A percentile compares a stretch with the other conserved stretches of the same genome.
Evolutionary conservation across 768 basidiomycete genomes (phyloP).

Genomic region (Tulasnella sp.): DNA sequence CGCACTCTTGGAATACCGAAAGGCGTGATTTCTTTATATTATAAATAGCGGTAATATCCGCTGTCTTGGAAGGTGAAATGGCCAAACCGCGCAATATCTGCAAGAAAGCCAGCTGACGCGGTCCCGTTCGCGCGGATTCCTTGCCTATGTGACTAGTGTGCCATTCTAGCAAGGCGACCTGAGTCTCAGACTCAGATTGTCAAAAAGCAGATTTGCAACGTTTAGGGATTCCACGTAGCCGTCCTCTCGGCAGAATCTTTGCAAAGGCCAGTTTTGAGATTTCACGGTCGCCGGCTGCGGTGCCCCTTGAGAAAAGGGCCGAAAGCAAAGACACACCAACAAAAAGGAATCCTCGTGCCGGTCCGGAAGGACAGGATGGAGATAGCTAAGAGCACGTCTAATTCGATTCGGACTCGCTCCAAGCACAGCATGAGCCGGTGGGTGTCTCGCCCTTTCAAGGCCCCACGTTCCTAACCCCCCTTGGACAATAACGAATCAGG

Average conservation of each 20-base stretch:
- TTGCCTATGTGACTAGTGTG: neutral
- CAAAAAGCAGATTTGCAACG: neutral
- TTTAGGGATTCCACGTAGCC: neutral
- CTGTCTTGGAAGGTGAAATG: neutral
- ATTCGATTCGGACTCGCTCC: neutral
- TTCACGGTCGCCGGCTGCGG: neutral
- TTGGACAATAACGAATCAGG: neutral
- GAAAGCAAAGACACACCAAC: neutral
- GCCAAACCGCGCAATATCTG: neutral
- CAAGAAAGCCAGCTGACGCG: neutral
- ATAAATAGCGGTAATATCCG: neutral
- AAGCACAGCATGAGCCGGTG: conserved; percentile 7
- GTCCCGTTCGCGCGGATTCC: neutral
- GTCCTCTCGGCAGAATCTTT: neutral
- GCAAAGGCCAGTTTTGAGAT: neutral
- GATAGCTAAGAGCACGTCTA: neutral
- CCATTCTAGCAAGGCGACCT: neutral
- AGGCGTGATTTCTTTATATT: neutral
- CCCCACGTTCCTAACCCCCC: conserved; percentile 7
- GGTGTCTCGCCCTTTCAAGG: neutral
- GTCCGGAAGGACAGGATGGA: neutral
- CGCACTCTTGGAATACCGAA: neutral
- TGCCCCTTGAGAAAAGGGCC: neutral
- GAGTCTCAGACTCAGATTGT: neutral
- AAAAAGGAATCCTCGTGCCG: neutral